phyloP scores from a whole-genome alignment of 2,329 filamentous ascomycete genomes.

The Pezicula carpinea region DNA sequence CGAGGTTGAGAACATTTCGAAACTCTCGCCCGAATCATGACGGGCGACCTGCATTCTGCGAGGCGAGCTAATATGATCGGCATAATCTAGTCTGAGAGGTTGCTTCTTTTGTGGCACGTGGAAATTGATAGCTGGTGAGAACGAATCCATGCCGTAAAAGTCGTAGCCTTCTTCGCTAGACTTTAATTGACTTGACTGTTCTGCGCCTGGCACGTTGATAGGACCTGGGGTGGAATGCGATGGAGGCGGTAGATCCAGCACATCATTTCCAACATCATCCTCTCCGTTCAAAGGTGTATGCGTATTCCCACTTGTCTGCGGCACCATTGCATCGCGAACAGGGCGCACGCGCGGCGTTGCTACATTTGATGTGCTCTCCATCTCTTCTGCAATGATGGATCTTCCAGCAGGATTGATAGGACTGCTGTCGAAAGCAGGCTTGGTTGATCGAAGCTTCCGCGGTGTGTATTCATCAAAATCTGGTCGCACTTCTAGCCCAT shows the following conservation, averaged over 20 bases:
- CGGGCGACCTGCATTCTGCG: constrained; percentile 31
- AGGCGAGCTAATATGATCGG: constrained; percentile 9
- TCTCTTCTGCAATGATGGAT: constrained; percentile 33
- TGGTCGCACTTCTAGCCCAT: constrained; percentile 1
- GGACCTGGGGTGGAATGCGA: constrained; percentile 18
- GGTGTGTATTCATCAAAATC: constrained; percentile 21
- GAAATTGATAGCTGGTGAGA: constrained; percentile 48
- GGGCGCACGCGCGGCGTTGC: constrained; percentile 55
- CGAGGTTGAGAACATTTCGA: constrained; percentile 56
- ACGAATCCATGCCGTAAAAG: constrained; percentile 57
- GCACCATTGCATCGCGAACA: constrained; percentile 30
- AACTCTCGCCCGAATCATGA: constrained; percentile 56
- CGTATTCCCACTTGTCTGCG: constrained; percentile 19
- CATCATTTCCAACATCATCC: constrained; percentile 29
- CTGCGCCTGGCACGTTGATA: constrained; percentile 21
- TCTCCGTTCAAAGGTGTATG: constrained; percentile 26
- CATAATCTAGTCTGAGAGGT: constrained; percentile 31
- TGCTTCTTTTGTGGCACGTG: constrained; percentile 38
- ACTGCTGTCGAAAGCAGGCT: constrained; percentile 8
- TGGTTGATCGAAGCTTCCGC: constrained; percentile 12
- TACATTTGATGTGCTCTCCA: constrained; percentile 59
- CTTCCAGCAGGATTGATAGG: constrained; percentile 13
- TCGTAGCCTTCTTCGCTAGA: constrained; percentile 52
- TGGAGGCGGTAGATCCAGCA: constrained; percentile 22
- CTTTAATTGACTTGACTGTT: constrained; percentile 11